Percentiles rank a stretch among this genome's conserved stretches.
These are phyloP conservation scores for Cantharellus cinnabarinus DNA, from an alignment of 768 basidiomycete genomes.

Conservation along the genomic window DNA sequence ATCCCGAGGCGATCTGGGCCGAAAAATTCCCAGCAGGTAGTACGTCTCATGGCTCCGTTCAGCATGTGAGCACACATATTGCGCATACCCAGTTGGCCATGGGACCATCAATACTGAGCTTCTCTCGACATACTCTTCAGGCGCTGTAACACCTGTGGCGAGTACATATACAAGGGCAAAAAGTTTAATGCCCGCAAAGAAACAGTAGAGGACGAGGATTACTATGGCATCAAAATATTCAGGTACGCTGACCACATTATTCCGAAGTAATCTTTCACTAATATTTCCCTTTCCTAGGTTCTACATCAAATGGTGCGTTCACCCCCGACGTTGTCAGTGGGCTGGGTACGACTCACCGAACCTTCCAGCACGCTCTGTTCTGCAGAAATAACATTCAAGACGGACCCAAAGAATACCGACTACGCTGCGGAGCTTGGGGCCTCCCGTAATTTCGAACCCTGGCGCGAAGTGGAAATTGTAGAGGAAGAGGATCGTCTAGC, in stretches of 20 bases:
- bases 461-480: slow-evolving; percentile 62
- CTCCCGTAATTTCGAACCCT: slow-evolving; percentile 93
- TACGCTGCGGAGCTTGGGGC: slow-evolving; percentile 90
- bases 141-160: slow-evolving; percentile 89
- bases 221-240: slow-evolving; percentile 95
- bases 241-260: slow-evolving; percentile 15
- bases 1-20: slow-evolving; percentile 79
- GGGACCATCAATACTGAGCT: neutral
- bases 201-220: slow-evolving; percentile 92
- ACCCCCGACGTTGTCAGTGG: no score
- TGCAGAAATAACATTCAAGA: slow-evolving; percentile 98
- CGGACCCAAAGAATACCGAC: slow-evolving; percentile 94
- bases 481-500: slow-evolving; percentile 68
- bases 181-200: slow-evolving; percentile 99
- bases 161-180: slow-evolving; percentile 98
- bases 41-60: slow-evolving; percentile 98
- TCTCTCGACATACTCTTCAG: slow-evolving; percentile 18
- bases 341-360: neutral
- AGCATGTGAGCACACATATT: slow-evolving; percentile 48
- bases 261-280: neutral
- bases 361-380: slow-evolving; percentile 71
- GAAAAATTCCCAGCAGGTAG: slow-evolving; percentile 90
- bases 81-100: neutral
- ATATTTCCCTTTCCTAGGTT: slow-evolving; percentile 19
- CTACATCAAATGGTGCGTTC: slow-evolving; percentile 67